These are phyloP conservation scores for Cajanus cajan DNA, from an alignment of 306 rosid species.

Conservation along the genomic window DNA sequence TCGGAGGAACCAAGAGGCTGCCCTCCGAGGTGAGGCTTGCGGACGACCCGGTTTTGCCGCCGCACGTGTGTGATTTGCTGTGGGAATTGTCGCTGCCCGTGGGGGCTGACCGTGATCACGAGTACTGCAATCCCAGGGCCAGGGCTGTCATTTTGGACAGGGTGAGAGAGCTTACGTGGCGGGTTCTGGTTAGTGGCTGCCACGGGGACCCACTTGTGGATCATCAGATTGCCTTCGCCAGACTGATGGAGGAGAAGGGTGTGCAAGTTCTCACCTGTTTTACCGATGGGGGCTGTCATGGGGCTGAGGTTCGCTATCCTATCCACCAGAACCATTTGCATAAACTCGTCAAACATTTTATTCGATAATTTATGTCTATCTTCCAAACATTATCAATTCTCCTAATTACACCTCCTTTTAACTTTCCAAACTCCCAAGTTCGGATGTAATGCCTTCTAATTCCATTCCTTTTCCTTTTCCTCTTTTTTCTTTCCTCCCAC, in stretches of 20 bases:
- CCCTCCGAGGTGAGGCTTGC: conserved; percentile 36
- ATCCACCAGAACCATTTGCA: background rate
- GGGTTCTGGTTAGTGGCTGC: conserved; percentile 35
- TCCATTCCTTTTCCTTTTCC: too few species aligned
- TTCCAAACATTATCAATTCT: too few species aligned
- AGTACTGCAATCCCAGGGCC: conserved; percentile 43
- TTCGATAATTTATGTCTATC: too few species aligned
- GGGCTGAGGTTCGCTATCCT: conserved; percentile 18
- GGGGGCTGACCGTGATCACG: conserved; percentile 51
- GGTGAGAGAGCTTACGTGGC: conserved; percentile 34
- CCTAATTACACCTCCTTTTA: background rate
- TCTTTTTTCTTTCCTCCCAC: too few species aligned
- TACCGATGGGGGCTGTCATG: conserved; percentile 36
- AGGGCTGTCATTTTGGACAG: conserved; percentile 9
- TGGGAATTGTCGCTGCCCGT: conserved; percentile 50
- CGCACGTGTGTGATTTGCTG: conserved; percentile 32
- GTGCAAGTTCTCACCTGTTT: conserved; percentile 21
- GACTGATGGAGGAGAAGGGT: conserved; percentile 37
- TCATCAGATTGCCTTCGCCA: conserved; percentile 38
- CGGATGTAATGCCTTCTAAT: too few species aligned
- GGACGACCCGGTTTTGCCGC: conserved; percentile 24
- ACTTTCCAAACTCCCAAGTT: too few species aligned
- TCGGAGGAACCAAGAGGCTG: conserved; percentile 44
- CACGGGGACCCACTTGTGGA: conserved; percentile 55
- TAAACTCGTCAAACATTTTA: conserved; percentile 16